Base-by-base conservation (phyloP, 1,284 basidiomycete species). In the Neolentinus lepideus region DNA sequence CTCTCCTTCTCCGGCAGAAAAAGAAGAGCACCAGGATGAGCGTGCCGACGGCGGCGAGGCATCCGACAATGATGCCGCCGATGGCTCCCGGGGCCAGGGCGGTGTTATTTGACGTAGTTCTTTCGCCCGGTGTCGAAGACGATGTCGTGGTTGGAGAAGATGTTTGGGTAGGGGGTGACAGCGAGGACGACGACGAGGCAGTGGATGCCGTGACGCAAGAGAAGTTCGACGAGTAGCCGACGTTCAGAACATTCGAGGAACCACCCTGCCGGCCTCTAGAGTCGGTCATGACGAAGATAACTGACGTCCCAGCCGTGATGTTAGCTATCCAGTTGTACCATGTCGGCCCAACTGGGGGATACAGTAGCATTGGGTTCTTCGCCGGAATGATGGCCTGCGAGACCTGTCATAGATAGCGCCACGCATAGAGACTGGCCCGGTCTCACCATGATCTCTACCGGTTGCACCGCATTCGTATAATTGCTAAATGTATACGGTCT, bases 371-470 rank as follows among this genome's bases (percentile, higher is more conserved):
- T 14, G 26, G 51, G 14, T 36, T 69, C 12, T 88, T 87, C 16
- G 78, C 78, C 12, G 88, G 88, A 56, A 91, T 79, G 19, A 87
- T 61, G 22, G 77, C 86, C 87, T 88, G 54, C 16, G 27, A 22
- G 9, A 54, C 21, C 19, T 1, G 10, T 45, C 1, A 33, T 24
- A n/a, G n/a, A 36, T 8, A 48, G 12, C 24, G 57, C 16, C 38
- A 43, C 4, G 12, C 26, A 24, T 3, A 31, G n/a, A 24, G 19
- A 8, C 21, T 43, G 26, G 48, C 19, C 14, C 35, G 69, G n/a
- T n/a, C 76, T 56, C 61, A 88, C 86, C 55, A 70, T 67, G 46
- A 89, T 80, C 2, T 78, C 81, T 16, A 87, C 70, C 0, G 88
- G 88, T 56, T 82, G 77, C 16, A 70, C 60, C 0, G 85, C 85